Evolutionary conservation across 2,329 filamentous ascomycete species (phyloP).

Genomic region (Exophiala calicioides): DNA sequence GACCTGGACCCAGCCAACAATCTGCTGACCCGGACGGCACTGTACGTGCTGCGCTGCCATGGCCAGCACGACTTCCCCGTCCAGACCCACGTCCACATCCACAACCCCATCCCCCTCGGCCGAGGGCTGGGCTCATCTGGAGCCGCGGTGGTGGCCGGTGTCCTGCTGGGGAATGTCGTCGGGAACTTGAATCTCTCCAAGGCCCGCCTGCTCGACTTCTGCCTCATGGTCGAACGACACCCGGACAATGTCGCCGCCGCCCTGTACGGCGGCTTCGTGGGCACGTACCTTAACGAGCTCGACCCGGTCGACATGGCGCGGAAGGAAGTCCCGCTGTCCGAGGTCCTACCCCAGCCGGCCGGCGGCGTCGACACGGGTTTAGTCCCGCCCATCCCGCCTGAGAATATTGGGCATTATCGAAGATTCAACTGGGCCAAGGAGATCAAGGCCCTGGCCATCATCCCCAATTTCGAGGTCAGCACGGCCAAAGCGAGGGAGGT

Average conservation of each 20-base stretch:
- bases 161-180: conserved; percentile 87
- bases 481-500: conserved; percentile 88
- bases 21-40: conserved; percentile 87
- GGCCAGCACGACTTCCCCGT: conserved; percentile 78
- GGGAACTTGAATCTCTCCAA: conserved; percentile 68
- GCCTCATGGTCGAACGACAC: conserved; percentile 87
- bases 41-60: conserved; percentile 94
- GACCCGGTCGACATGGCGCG: conserved; percentile 84
- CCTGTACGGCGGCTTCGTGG: conserved; percentile 93
- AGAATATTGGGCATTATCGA: conserved; percentile 93
- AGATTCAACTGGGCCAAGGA: conserved; percentile 91
- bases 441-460: conserved; percentile 96
- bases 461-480: conserved; percentile 93
- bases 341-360: conserved; percentile 86
- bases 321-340: conserved; percentile 89
- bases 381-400: conserved; percentile 81
- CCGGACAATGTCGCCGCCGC: conserved; percentile 94
- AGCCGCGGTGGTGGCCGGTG: conserved; percentile 91
- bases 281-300: conserved; percentile 92
- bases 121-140: conserved; percentile 93
- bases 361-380: conserved; percentile 89
- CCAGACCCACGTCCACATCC: conserved; percentile 89
- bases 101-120: conserved; percentile 91
- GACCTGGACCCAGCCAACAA: conserved; percentile 82
- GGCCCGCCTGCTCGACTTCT: conserved; percentile 86